Conservation (phyloP, 2,329 filamentous ascomycete genomes). For the Alternaria angustiovoidea region DNA sequence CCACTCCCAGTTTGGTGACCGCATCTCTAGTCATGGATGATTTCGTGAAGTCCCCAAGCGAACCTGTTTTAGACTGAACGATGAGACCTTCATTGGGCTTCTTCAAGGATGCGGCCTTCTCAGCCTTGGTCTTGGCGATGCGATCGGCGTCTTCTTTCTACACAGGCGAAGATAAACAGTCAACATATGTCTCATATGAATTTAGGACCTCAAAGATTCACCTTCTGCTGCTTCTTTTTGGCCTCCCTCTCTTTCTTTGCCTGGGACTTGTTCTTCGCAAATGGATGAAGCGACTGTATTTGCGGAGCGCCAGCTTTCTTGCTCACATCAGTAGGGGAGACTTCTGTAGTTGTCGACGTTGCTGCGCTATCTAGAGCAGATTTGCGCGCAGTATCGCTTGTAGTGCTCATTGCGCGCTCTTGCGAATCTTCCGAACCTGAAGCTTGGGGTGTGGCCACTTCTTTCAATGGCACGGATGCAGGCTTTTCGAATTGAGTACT, state of each 20-base stretch:
- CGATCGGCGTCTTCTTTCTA: constrained; percentile 28
- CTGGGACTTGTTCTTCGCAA: constrained; percentile 39
- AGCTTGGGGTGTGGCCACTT: not conserved
- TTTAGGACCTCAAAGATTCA: not conserved
- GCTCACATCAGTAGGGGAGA: not conserved
- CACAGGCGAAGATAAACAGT: not conserved
- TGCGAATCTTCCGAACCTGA: not conserved
- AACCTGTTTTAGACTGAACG: constrained; percentile 2
- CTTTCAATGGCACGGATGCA: not conserved
- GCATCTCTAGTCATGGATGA: not conserved
- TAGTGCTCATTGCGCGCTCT: not conserved
- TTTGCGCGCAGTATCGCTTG: not conserved
- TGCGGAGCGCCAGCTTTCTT: constrained; percentile 38
- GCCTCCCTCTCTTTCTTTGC: constrained; percentile 45
- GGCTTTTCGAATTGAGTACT: not conserved
- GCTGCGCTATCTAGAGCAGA: not conserved
- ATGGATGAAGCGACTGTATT: constrained; percentile 42
- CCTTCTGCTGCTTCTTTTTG: constrained; percentile 48
- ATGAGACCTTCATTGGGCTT: constrained; percentile 4
- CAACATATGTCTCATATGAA: not conserved
- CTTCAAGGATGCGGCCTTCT: constrained; percentile 11
- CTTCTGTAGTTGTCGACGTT: not conserved
- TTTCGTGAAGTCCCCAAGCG: not conserved
- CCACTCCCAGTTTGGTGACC: not conserved
- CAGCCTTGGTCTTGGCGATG: constrained; percentile 15